Conservation (phyloP, 495 filamentous ascomycete species). For the Tuber umbilicatum region DNA sequence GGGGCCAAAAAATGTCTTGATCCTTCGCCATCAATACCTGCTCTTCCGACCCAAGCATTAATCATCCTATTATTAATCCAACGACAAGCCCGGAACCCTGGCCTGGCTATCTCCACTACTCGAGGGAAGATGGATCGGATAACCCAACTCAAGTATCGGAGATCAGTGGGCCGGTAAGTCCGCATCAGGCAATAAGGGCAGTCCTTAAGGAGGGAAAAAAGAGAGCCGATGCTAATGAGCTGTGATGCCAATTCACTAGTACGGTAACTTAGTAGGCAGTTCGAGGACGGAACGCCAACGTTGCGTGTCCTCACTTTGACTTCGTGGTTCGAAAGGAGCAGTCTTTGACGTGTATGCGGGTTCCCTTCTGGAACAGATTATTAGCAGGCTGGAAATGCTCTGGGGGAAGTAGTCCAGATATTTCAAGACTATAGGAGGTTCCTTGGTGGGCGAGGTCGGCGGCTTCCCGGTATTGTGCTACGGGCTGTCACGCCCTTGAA, state of each 20-base stretch:
- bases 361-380: not conserved
- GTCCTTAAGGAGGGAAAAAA: not conserved
- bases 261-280: no score
- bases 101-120: not conserved
- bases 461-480: not conserved
- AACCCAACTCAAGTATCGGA: not conserved
- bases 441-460: not conserved
- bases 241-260: not conserved
- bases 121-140: not conserved
- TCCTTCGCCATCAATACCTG: not conserved
- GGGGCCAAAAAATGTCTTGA: not conserved
- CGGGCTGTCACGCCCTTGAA: not conserved
- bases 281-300: not conserved
- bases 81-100: not conserved
- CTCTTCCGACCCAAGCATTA: not conserved
- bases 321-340: not conserved
- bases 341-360: not conserved
- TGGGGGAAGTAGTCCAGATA: not conserved
- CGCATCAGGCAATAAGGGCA: not conserved
- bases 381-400: not conserved
- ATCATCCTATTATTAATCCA: not conserved
- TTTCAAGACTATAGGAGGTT: no score
- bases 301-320: not conserved
- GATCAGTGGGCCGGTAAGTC: not conserved
- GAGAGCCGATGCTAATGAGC: not conserved